Conservation (phyloP, 1,284 basidiomycete genomes). For the Cystobasidium slooffiae region DNA sequence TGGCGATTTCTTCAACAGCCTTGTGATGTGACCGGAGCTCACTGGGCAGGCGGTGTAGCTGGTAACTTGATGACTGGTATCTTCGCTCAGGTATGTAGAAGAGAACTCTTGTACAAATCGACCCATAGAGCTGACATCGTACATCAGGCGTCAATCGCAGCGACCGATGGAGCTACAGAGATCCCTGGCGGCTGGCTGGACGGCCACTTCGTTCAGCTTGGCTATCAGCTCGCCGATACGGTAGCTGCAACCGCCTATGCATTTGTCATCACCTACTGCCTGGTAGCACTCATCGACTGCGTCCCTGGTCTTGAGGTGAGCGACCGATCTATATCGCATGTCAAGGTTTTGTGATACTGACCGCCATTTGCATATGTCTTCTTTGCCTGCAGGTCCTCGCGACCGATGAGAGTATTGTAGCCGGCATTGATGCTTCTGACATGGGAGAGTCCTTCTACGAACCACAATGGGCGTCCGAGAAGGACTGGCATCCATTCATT, state of each 20-base stretch:
- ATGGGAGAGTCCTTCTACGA: slow-evolving; percentile 29
- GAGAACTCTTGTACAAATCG: too few relatives aligned
- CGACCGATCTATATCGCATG: not conserved
- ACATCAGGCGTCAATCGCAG: slow-evolving; percentile 73
- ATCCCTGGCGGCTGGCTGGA: slow-evolving; percentile 91
- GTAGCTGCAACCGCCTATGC: slow-evolving; percentile 19
- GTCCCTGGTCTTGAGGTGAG: slow-evolving; percentile 30
- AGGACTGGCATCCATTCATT: slow-evolving; percentile 17
- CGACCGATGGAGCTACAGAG: slow-evolving; percentile 71
- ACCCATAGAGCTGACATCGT: not conserved
- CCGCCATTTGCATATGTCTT: not conserved
- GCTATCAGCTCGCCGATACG: slow-evolving; percentile 65
- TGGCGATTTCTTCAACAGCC: not conserved
- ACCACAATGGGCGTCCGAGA: slow-evolving; percentile 24
- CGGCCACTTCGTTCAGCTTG: slow-evolving; percentile 72
- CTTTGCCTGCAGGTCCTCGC: slow-evolving; percentile 8
- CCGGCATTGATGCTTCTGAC: slow-evolving; percentile 20
- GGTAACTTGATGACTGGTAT: slow-evolving; percentile 82
- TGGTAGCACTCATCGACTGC: slow-evolving; percentile 30
- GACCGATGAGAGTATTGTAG: slow-evolving; percentile 11
- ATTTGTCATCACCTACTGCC: slow-evolving; percentile 26
- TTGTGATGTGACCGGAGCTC: slow-evolving; percentile 76
- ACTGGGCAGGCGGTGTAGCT: slow-evolving; percentile 83
- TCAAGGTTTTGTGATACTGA: not conserved
- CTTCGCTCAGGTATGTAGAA: slow-evolving; percentile 64